phyloP scores from a whole-genome alignment of 2,329 filamentous ascomycete species.

The Colletotrichum karsti region DNA sequence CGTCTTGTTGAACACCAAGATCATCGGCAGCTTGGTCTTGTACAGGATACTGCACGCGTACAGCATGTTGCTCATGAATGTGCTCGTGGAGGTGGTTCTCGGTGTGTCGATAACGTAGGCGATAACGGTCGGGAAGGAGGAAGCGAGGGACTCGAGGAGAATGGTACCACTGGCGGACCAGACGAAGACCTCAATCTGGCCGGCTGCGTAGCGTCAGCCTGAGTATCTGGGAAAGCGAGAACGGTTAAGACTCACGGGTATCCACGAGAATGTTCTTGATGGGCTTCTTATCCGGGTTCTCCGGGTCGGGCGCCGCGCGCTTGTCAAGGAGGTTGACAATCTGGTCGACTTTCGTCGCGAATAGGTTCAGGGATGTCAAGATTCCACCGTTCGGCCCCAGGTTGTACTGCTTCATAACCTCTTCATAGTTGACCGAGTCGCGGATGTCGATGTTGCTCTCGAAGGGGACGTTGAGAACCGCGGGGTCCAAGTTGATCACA shows the following conservation, averaged over 20 bases:
- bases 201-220: constrained; percentile 52
- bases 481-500: constrained; percentile 96
- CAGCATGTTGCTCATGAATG: constrained; percentile 99
- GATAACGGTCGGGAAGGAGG: constrained; percentile 94
- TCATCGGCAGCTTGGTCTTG: constrained; percentile 98
- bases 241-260: constrained; percentile 63
- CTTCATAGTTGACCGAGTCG: constrained; percentile 98
- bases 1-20: constrained; percentile 98
- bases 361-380: constrained; percentile 92
- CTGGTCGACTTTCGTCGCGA: constrained; percentile 98
- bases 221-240: no score
- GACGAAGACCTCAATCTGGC: constrained; percentile 98
- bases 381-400: constrained; percentile 97
- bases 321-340: constrained; percentile 91
- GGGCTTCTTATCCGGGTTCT: constrained; percentile 66
- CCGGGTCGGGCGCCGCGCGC: constrained; percentile 72
- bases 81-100: constrained; percentile 89
- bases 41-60: constrained; percentile 99
- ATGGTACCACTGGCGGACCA: constrained; percentile 98
- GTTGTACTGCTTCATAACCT: constrained; percentile 99
- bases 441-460: constrained; percentile 99
- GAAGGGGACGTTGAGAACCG: constrained; percentile 92
- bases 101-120: constrained; percentile 98
- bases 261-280: constrained; percentile 91
- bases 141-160: constrained; percentile 89